phyloP scores from a whole-genome alignment of 768 basidiomycete species.

The Dioszegia hungarica region DNA sequence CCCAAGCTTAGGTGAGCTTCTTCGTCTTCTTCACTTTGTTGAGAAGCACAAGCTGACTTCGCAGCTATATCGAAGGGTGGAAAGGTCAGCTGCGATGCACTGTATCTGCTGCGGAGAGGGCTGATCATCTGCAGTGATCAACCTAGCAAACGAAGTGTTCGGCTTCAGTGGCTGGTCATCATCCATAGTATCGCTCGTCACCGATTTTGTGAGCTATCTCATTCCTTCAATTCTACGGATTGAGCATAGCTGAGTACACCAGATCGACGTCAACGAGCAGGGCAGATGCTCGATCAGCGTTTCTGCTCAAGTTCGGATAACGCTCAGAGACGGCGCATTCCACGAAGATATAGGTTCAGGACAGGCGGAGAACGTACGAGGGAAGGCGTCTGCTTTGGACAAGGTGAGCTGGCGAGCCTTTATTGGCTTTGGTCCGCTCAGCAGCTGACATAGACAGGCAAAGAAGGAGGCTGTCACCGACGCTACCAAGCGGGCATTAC shows the following conservation, averaged over 20 bases:
- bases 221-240: background rate
- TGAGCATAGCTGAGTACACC: constrained; percentile 42
- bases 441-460: constrained; percentile 57
- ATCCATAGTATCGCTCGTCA: constrained; percentile 65
- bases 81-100: constrained; percentile 53
- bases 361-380: constrained; percentile 72
- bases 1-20: constrained; percentile 67
- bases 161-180: constrained; percentile 97
- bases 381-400: constrained; percentile 79
- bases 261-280: constrained; percentile 69
- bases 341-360: constrained; percentile 97
- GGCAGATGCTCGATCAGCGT: constrained; percentile 60
- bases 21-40: background rate
- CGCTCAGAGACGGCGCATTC: constrained; percentile 75
- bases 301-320: constrained; percentile 79
- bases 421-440: background rate
- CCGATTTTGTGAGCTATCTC: constrained; percentile 44
- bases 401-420: too few relatives aligned
- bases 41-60: background rate
- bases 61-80: constrained; percentile 82
- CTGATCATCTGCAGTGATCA: too few relatives aligned
- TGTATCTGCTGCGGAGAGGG: too few relatives aligned
- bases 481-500: constrained; percentile 79
- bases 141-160: constrained; percentile 96
- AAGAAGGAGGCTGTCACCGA: constrained; percentile 99